These are phyloP conservation scores for Ilyonectria robusta DNA, from an alignment of 2,329 filamentous ascomycete genomes.

Conservation along the genomic window DNA sequence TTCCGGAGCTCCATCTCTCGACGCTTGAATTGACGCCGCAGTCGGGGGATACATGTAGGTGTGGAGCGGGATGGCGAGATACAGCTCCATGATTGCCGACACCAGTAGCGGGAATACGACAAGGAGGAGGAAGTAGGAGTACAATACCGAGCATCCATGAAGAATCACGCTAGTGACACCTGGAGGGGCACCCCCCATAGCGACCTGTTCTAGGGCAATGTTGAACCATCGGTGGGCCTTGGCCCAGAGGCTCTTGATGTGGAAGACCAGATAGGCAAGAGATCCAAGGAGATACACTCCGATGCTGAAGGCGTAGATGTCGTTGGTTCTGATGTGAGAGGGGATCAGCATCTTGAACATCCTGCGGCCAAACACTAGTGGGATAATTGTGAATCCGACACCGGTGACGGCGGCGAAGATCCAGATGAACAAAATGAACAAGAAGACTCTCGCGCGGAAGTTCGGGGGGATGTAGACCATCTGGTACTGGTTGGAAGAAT, in stretches of 20 bases:
- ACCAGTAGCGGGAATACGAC: constrained; percentile 87
- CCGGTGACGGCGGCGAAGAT: constrained; percentile 91
- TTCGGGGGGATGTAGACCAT: constrained; percentile 86
- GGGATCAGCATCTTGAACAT: constrained; percentile 84
- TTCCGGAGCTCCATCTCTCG: constrained; percentile 42
- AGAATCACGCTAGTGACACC: constrained; percentile 48
- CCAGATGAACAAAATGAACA: constrained; percentile 94
- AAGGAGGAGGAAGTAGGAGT: constrained; percentile 81
- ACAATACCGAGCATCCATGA: constrained; percentile 68
- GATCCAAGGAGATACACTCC: constrained; percentile 87
- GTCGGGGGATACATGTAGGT: constrained; percentile 74
- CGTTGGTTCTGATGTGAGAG: constrained; percentile 82
- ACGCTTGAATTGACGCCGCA: constrained; percentile 48
- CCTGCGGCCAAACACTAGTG: constrained; percentile 85
- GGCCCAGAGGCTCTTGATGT: constrained; percentile 59
- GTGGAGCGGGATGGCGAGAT: constrained; percentile 88
- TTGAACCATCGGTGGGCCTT: constrained; percentile 51
- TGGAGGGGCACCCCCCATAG: constrained; percentile 38
- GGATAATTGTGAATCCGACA: constrained; percentile 86
- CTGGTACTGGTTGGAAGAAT: constrained; percentile 74
- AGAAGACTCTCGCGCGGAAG: constrained; percentile 83
- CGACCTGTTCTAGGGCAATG: constrained; percentile 41
- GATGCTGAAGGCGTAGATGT: constrained; percentile 95
- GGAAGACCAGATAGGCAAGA: constrained; percentile 72
- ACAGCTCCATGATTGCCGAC: constrained; percentile 87